These are phyloP conservation scores for Polysphondylium violaceum DNA, from an alignment of 78 protist genomes.

Conservation along the genomic window DNA sequence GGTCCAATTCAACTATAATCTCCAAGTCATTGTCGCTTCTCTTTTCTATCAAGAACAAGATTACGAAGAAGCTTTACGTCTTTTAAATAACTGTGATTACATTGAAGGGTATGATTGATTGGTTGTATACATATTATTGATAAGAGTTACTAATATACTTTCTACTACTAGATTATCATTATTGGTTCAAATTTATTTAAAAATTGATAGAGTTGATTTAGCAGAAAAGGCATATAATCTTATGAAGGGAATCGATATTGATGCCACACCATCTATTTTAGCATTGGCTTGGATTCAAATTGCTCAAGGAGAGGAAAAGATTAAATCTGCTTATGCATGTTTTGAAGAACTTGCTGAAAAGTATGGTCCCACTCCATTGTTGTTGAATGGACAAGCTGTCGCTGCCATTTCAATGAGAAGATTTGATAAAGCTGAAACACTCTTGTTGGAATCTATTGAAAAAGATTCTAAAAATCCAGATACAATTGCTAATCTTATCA, in stretches of 20 bases:
- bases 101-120: constrained; percentile 65
- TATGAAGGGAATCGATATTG: constrained; percentile 66
- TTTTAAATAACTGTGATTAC: constrained; percentile 37
- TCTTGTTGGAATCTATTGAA: constrained; percentile 48
- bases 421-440: constrained; percentile 75
- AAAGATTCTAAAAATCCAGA: constrained; percentile 68
- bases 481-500: constrained; percentile 58
- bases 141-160: neutral
- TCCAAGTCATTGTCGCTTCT: constrained; percentile 59
- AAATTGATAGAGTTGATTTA: constrained; percentile 78
- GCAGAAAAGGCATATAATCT: constrained; percentile 54
- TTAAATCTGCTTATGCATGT: constrained; percentile 33
- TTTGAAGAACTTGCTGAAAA: constrained; percentile 60
- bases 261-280: constrained; percentile 67
- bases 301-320: constrained; percentile 63
- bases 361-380: constrained; percentile 75
- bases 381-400: constrained; percentile 69
- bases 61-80: constrained; percentile 58
- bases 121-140: neutral
- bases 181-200: constrained; percentile 70
- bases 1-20: constrained; percentile 17
- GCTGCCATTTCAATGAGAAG: constrained; percentile 22
- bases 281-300: constrained; percentile 59
- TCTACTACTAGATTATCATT: constrained; percentile 67
- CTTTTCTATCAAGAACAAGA: constrained; percentile 33